These are phyloP conservation scores for Ananas comosus DNA, from an alignment of 176 grass and related monocot species.

Conservation along the genomic window DNA sequence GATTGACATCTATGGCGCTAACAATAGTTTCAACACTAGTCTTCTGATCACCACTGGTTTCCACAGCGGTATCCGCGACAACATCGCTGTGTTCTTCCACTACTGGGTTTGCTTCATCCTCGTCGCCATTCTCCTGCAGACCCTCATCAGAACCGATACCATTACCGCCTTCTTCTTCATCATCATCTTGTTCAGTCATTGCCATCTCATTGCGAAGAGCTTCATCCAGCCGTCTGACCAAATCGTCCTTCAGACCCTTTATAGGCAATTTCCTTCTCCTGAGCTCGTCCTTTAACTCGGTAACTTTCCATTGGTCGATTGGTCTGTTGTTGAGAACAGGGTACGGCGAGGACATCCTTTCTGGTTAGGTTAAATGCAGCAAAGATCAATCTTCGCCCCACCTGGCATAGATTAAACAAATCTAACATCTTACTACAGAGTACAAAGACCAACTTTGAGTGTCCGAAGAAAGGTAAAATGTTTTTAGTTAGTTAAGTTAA, in stretches of 20 bases:
- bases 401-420: too few relatives aligned
- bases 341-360: conserved; percentile 34
- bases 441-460: too few relatives aligned
- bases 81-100: conserved; percentile 11
- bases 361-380: neutral
- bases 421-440: too few relatives aligned
- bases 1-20: conserved; percentile 8
- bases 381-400: neutral
- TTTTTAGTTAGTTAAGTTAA: too few relatives aligned
- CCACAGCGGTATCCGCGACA: conserved; percentile 10
- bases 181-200: conserved; percentile 5
- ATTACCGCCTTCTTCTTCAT: neutral
- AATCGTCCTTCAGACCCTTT: conserved; percentile 64
- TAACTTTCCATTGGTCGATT: conserved; percentile 81
- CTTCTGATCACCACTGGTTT: conserved; percentile 8
- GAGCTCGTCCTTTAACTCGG: conserved; percentile 76
- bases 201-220: conserved; percentile 35
- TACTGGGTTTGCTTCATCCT: conserved; percentile 7
- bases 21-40: conserved; percentile 15
- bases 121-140: conserved; percentile 11
- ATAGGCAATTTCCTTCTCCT: conserved; percentile 45
- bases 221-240: conserved; percentile 56
- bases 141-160: conserved; percentile 6
- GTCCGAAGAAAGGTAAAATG: too few relatives aligned
- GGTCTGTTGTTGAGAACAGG: conserved; percentile 46